Conservation (phyloP, 176 grass and related monocot species). For the Elymus sibiricus region DNA sequence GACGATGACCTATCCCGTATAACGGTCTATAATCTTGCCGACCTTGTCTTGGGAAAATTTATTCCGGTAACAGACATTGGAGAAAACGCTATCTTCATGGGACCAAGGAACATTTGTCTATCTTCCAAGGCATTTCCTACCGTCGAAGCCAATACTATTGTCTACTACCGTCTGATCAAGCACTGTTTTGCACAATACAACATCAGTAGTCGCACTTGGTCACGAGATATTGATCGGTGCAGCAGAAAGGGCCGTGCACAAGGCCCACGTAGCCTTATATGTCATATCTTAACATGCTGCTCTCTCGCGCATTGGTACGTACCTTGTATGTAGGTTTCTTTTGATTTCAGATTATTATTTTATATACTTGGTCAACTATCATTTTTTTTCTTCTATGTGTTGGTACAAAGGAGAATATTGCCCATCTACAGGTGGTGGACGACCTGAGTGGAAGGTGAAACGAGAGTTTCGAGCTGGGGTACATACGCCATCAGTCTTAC, state of each 20-base stretch:
- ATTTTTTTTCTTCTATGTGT: not conserved
- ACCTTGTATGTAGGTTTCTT: not conserved
- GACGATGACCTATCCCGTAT: not conserved
- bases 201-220: not conserved
- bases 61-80: not conserved
- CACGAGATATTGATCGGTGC: not conserved
- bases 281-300: not conserved
- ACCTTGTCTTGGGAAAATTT: constrained; percentile 11
- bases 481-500: too few species aligned
- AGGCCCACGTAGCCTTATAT: not conserved
- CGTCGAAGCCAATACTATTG: not conserved
- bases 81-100: not conserved
- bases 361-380: not conserved
- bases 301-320: not conserved
- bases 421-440: not conserved
- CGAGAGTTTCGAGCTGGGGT: not conserved
- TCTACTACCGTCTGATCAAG: not conserved
- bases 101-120: not conserved
- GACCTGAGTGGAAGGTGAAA: not conserved
- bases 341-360: not conserved
- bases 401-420: not conserved
- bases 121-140: not conserved
- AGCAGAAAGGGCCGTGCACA: not conserved
- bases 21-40: not conserved
- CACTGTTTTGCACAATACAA: not conserved